These are phyloP conservation scores for Hypsizygus ulmarius DNA, from an alignment of 1,284 basidiomycete genomes.

Conservation along the genomic window DNA sequence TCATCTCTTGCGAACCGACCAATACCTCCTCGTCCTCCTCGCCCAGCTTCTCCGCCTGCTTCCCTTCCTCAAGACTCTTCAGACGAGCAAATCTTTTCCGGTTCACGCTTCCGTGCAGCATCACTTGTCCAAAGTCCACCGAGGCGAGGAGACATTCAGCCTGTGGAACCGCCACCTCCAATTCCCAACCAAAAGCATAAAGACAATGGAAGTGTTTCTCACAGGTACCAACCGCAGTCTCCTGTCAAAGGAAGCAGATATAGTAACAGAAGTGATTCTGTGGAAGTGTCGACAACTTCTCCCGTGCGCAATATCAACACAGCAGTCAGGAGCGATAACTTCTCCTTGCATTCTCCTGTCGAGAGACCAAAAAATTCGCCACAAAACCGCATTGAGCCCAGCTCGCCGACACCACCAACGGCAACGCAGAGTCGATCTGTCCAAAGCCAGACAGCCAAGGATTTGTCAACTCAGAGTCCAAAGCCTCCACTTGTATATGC, in stretches of 20 bases:
- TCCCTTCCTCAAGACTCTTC: constrained; percentile 35
- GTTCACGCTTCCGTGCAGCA: constrained; percentile 16
- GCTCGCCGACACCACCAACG: constrained; percentile 2
- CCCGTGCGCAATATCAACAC: constrained; percentile 1
- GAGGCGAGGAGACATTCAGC: constrained; percentile 4
- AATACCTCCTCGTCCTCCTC: constrained; percentile 51
- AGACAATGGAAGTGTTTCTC: constrained; percentile 9
- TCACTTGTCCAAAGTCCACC: constrained; percentile 16
- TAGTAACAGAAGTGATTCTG: constrained; percentile 9
- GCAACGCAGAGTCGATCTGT: neutral
- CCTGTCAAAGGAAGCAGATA: constrained; percentile 18
- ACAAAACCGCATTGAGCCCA: neutral
- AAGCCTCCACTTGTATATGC: constrained; percentile 29
- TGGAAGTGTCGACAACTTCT: constrained; percentile 17
- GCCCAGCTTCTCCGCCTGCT: constrained; percentile 39
- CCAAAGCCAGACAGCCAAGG: neutral
- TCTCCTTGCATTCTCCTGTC: neutral
- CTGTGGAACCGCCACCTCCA: constrained; percentile 7
- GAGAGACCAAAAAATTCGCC: constrained; percentile 3
- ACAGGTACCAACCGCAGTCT: constrained; percentile 8
- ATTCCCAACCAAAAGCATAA: constrained; percentile 8
- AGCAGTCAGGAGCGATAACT: constrained; percentile 1
- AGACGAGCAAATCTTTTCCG: constrained; percentile 17
- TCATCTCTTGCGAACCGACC: constrained; percentile 53
- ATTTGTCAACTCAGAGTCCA: constrained; percentile 15